These are phyloP conservation scores for Taxillus chinensis DNA, from an alignment of 164 flowering plant species.

Conservation along the genomic window DNA sequence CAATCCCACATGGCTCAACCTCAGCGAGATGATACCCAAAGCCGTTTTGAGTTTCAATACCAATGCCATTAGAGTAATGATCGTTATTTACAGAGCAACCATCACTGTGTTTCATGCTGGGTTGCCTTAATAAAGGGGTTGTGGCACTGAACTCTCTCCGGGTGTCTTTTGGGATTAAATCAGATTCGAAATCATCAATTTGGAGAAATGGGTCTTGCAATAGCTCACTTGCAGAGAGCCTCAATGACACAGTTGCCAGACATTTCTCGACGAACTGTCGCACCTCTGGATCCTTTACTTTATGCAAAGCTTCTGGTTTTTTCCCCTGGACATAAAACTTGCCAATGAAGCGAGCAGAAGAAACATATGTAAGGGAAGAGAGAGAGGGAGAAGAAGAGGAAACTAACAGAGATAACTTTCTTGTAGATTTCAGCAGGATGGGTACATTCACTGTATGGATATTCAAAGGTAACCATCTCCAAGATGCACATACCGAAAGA, in stretches of 20 bases:
- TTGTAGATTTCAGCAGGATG: constrained; percentile 16
- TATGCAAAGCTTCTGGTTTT: constrained; percentile 12
- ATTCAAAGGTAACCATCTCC: constrained; percentile 2
- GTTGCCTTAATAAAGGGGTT: too few species aligned
- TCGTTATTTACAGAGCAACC: not conserved
- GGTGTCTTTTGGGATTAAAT: too few species aligned
- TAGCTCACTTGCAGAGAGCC: constrained; percentile 13
- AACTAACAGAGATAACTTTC: constrained; percentile 16
- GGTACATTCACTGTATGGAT: constrained; percentile 16
- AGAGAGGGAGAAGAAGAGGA: too few species aligned
- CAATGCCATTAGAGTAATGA: too few species aligned
- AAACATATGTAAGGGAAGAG: not conserved
- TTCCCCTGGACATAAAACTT: constrained; percentile 1
- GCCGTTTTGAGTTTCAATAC: constrained; percentile 2
- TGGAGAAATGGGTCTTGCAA: constrained; percentile 15
- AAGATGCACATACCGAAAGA: constrained; percentile 15
- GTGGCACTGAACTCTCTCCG: too few species aligned
- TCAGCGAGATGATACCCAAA: too few species aligned
- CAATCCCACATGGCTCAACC: too few species aligned
- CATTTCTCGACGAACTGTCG: constrained; percentile 13
- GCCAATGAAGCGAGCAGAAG: too few species aligned
- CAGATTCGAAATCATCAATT: too few species aligned
- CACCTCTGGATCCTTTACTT: constrained; percentile 11
- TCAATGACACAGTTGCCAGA: constrained; percentile 12
- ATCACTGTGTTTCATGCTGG: constrained; percentile 4